A percentile compares a stretch with the other conserved stretches of the same genome.
Evolutionary conservation across 345 rosid species (phyloP).

Genomic region (Eucalyptus shirleyi): DNA sequence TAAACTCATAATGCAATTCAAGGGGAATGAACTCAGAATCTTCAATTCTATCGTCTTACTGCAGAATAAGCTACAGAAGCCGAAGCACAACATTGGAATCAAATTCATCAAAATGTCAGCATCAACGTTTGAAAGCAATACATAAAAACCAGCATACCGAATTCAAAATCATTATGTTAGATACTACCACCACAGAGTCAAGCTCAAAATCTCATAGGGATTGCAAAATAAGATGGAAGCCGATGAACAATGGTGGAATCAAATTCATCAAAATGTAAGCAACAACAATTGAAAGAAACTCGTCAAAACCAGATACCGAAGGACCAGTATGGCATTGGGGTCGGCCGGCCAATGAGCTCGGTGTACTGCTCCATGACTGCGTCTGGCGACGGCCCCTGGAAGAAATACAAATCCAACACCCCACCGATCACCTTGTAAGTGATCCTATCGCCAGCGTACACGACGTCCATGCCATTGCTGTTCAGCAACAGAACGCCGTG

Average conservation of each 20-base stretch:
- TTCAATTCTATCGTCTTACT: too few species aligned
- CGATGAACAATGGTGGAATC: too few species aligned
- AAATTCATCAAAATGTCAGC: neutral
- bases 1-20: too few species aligned
- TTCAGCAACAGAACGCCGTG: conserved; percentile 60
- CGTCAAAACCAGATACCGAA: conserved; percentile 23
- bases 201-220: too few species aligned
- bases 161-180: too few species aligned
- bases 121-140: neutral
- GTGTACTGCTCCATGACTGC: conserved; percentile 47
- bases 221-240: too few species aligned
- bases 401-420: conserved; percentile 23
- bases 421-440: conserved; percentile 11
- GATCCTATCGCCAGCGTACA: too few species aligned
- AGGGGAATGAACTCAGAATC: too few species aligned
- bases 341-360: conserved; percentile 49
- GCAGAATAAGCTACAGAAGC: neutral
- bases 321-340: conserved; percentile 82
- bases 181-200: too few species aligned
- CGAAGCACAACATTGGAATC: too few species aligned
- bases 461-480: conserved; percentile 22
- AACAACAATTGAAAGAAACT: neutral
- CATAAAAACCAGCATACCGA: too few species aligned
- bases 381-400: fast-evolving
- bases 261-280: too few species aligned